A percentile compares a stretch with the other conserved stretches of the same genome.
phyloP scores from a whole-genome alignment of 2,329 filamentous ascomycete genomes.

The Aspergillus sp. region DNA sequence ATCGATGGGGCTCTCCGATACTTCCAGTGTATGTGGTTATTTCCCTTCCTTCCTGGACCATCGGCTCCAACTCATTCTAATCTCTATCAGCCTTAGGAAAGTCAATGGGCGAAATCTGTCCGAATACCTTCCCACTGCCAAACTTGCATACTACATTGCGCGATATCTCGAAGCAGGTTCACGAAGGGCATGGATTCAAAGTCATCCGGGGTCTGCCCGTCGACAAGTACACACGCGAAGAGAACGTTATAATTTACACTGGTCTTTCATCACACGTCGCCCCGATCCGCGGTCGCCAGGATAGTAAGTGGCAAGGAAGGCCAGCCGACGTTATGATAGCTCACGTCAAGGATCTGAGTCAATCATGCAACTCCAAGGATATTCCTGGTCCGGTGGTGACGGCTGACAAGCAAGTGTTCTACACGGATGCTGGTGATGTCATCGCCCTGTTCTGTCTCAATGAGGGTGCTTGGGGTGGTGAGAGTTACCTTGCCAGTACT shows the following conservation, averaged over 20 bases:
- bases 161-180: too few relatives aligned
- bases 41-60: too few relatives aligned
- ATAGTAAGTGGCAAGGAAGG: slow-evolving; percentile 29
- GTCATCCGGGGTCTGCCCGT: slow-evolving; percentile 39
- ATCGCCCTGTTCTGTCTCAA: slow-evolving; percentile 52
- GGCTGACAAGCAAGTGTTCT: slow-evolving; percentile 49
- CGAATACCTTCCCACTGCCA: too few relatives aligned
- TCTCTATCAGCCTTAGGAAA: too few relatives aligned
- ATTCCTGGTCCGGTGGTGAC: slow-evolving; percentile 6
- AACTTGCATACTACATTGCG: too few relatives aligned
- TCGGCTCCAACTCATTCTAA: too few relatives aligned
- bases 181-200: too few relatives aligned
- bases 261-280: slow-evolving; percentile 49
- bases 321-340: slow-evolving; percentile 44
- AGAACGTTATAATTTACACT: slow-evolving; percentile 43
- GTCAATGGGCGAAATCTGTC: too few relatives aligned
- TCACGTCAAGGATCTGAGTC: slow-evolving; percentile 61
- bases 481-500: slow-evolving; percentile 54
- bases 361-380: slow-evolving; percentile 37
- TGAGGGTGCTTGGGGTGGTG: slow-evolving; percentile 51
- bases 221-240: slow-evolving; percentile 37
- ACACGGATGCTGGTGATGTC: slow-evolving; percentile 58
- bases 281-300: slow-evolving; percentile 42
- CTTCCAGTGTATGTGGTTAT: too few relatives aligned
- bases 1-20: too few relatives aligned